A percentile compares a stretch with the other conserved stretches of the same genome.
Conservation (phyloP, 208 protist species). For the Trichomonas gallinae region DNA sequence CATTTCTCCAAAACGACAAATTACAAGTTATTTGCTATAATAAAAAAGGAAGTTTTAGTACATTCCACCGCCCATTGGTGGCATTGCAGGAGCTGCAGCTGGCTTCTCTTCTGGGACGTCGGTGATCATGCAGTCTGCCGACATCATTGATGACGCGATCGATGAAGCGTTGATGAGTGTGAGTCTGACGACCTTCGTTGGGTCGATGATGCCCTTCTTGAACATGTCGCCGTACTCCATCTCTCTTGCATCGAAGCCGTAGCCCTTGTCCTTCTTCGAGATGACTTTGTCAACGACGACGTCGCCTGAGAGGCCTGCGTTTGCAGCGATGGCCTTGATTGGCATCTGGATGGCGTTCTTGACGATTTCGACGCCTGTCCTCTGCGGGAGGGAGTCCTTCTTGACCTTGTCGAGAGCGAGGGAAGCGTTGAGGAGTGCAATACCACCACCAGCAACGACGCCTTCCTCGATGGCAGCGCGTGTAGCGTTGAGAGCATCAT, state of each 20-base stretch:
- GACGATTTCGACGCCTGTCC: constrained; percentile 80
- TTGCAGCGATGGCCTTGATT: constrained; percentile 66
- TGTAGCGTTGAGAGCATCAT: constrained; percentile 93
- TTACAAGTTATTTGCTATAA: too few species aligned
- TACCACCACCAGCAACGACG: constrained; percentile 90
- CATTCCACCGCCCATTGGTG: constrained; percentile 31
- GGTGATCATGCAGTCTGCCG: constrained; percentile 76
- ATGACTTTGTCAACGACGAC: constrained; percentile 89
- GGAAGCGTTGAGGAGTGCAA: constrained; percentile 75
- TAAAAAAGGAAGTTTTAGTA: too few species aligned
- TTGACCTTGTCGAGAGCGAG: constrained; percentile 60
- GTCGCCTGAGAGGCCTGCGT: constrained; percentile 85
- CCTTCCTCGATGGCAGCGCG: constrained; percentile 93
- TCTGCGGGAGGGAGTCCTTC: constrained; percentile 68
- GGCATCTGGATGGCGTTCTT: constrained; percentile 58
- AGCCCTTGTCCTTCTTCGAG: constrained; percentile 48
- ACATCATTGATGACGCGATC: constrained; percentile 92
- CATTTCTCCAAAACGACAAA: too few species aligned
- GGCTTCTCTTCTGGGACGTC: constrained; percentile 46
- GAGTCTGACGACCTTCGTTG: constrained; percentile 85
- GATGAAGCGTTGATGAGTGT: constrained; percentile 78
- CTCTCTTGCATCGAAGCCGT: constrained; percentile 60
- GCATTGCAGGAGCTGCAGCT: constrained; percentile 1
- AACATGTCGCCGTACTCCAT: constrained; percentile 88
- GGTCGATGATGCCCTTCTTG: constrained; percentile 93